These are phyloP conservation scores for Beta vulgaris DNA, from an alignment of 148 eudicot genomes.

Conservation along the genomic window DNA sequence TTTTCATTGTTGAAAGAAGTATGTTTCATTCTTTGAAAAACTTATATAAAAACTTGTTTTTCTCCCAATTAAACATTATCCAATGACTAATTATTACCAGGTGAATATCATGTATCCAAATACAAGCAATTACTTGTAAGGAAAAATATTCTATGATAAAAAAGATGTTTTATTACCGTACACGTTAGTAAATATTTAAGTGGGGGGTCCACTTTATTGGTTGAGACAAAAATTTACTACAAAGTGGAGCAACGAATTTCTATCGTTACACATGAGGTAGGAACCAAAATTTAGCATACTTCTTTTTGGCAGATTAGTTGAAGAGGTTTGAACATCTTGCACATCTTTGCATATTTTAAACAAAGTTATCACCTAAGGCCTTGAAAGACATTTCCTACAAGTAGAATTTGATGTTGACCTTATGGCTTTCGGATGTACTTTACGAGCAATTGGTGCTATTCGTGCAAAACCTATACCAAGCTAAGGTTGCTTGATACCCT, in stretches of 20 bases:
- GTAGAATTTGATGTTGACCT: background rate
- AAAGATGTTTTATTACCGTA: background rate
- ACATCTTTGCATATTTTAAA: background rate
- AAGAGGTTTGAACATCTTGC: background rate
- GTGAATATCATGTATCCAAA: background rate
- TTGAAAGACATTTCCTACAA: background rate
- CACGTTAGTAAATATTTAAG: background rate
- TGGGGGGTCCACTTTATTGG: background rate
- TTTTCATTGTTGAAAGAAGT: too few relatives aligned
- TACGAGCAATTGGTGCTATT: background rate
- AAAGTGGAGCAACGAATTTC: background rate
- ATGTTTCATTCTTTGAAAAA: too few relatives aligned
- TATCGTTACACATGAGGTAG: background rate
- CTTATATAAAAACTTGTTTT: too few relatives aligned
- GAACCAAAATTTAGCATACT: background rate
- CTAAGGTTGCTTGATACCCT: too few relatives aligned
- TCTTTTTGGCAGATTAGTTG: too few relatives aligned
- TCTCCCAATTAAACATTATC: too few relatives aligned
- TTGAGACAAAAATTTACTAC: background rate
- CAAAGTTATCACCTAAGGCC: background rate
- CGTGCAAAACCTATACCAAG: background rate
- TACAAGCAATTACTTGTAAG: background rate
- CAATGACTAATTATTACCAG: background rate
- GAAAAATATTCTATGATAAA: background rate
- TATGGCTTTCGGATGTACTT: background rate